Evolutionary conservation across 2,329 filamentous ascomycete species (phyloP).

Genomic region (Xylaria polymorpha): DNA sequence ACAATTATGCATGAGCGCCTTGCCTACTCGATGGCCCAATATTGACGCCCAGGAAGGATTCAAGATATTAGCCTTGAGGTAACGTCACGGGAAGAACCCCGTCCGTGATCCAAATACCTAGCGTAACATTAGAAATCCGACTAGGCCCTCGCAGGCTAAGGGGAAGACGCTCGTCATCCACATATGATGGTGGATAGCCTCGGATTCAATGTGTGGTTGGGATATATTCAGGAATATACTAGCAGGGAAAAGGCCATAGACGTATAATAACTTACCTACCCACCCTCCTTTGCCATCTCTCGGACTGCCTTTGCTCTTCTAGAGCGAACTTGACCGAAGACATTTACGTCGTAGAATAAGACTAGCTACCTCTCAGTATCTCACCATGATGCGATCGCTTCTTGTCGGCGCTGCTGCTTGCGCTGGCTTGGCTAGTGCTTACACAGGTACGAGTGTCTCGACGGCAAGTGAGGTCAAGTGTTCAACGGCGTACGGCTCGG

Average conservation of each 20-base stretch:
- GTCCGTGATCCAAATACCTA: slow-evolving; percentile 4
- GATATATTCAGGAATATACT: neutral
- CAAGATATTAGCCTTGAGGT: slow-evolving; percentile 5
- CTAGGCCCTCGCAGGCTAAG: slow-evolving; percentile 5
- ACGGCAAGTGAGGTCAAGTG: slow-evolving; percentile 35
- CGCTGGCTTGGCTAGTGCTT: slow-evolving; percentile 34
- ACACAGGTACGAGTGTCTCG: slow-evolving; percentile 36
- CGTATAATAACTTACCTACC: slow-evolving; percentile 13
- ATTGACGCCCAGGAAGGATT: slow-evolving; percentile 2
- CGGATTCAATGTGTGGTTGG: neutral
- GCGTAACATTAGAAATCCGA: slow-evolving; percentile 18
- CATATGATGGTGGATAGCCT: slow-evolving; percentile 7
- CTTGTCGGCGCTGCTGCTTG: slow-evolving; percentile 29
- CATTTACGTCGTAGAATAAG: neutral
- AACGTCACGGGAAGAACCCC: slow-evolving; percentile 11
- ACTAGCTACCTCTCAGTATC: neutral
- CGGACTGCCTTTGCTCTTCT: neutral
- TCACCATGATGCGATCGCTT: slow-evolving; percentile 36
- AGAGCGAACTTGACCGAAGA: slow-evolving; percentile 11
- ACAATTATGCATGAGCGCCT: neutral
- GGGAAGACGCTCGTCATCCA: slow-evolving; percentile 1
- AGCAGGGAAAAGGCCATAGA: neutral
- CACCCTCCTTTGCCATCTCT: neutral
- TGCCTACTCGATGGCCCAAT: neutral
- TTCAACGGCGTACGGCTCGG: slow-evolving; percentile 38